phyloP scores from a whole-genome alignment of 73 alveolate genomes.

The Breviolum minutum region DNA sequence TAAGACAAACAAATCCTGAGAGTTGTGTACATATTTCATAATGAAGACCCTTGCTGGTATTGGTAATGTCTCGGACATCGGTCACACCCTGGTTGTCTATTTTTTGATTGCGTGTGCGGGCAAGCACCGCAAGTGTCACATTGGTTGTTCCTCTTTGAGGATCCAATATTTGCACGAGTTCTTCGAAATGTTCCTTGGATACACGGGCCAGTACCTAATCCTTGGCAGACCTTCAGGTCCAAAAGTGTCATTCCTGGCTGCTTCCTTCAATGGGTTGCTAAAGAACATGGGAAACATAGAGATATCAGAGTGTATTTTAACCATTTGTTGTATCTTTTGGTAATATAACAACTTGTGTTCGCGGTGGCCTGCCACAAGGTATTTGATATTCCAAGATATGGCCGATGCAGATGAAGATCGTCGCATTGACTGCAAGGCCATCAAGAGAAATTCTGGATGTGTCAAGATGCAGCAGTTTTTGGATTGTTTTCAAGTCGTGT shows the following conservation, averaged over 20 bases:
- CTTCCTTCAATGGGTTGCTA: not conserved
- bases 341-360: not conserved
- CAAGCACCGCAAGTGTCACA: too few species aligned
- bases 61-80: too few species aligned
- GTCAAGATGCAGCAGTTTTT: not conserved
- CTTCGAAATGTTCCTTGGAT: constrained; percentile 38
- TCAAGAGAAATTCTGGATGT: not conserved
- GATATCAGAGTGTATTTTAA: too few species aligned
- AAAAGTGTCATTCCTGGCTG: not conserved
- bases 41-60: too few species aligned
- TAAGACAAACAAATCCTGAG: too few species aligned
- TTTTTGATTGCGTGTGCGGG: too few species aligned
- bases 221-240: too few species aligned
- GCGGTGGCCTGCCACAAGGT: not conserved
- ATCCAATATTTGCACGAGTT: constrained; percentile 62
- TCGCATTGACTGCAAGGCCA: constrained; percentile 87
- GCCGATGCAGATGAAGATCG: constrained; percentile 91
- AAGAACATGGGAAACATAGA: too few species aligned
- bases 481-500: not conserved
- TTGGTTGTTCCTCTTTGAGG: not conserved
- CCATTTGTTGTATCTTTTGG: too few species aligned
- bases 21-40: too few species aligned
- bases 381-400: constrained; percentile 83
- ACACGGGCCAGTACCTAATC: too few species aligned
- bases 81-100: too few species aligned